phyloP scores from a whole-genome alignment of 1,139 yeast genomes.

The Pichia sp. region DNA sequence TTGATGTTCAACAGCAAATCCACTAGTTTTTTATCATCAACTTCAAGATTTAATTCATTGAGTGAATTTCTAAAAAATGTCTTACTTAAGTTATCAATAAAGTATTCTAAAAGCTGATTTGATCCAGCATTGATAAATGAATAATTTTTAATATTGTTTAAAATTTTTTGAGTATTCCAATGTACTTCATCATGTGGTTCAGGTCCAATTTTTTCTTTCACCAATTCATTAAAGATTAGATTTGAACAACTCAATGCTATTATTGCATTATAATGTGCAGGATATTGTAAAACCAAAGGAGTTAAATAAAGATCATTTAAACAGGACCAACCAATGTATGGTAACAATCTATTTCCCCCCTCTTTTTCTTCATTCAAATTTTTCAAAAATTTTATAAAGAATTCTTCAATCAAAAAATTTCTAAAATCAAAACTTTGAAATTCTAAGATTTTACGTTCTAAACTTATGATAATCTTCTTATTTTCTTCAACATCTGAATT shows the following conservation, averaged over 20 bases:
- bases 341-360: slow-evolving; percentile 29
- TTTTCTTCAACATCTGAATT: slow-evolving; percentile 38
- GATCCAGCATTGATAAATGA: slow-evolving; percentile 28
- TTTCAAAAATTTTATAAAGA: slow-evolving; percentile 62
- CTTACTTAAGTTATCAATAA: slow-evolving; percentile 23
- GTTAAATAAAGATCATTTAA: slow-evolving; percentile 71
- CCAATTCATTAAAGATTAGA: slow-evolving; percentile 30
- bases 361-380: slow-evolving; percentile 1
- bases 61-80: slow-evolving; percentile 22
- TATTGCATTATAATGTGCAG: slow-evolving; percentile 76
- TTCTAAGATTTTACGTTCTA: slow-evolving; percentile 57
- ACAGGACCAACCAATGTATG: slow-evolving; percentile 66
- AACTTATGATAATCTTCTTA: slow-evolving; percentile 43
- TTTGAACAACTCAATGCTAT: slow-evolving; percentile 53
- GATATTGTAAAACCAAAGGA: slow-evolving; percentile 61
- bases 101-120: slow-evolving; percentile 29
- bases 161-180: background rate
- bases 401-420: slow-evolving; percentile 69
- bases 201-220: slow-evolving; percentile 6
- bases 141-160: background rate
- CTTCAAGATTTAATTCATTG: slow-evolving; percentile 14
- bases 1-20: slow-evolving; percentile 25
- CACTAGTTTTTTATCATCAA: slow-evolving; percentile 19
- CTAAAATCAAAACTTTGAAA: slow-evolving; percentile 40
- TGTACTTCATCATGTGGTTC: background rate